These are phyloP conservation scores for Mucor lusitanicus DNA, from an alignment of 371 early-diverging fungal species.

Conservation along the genomic window DNA sequence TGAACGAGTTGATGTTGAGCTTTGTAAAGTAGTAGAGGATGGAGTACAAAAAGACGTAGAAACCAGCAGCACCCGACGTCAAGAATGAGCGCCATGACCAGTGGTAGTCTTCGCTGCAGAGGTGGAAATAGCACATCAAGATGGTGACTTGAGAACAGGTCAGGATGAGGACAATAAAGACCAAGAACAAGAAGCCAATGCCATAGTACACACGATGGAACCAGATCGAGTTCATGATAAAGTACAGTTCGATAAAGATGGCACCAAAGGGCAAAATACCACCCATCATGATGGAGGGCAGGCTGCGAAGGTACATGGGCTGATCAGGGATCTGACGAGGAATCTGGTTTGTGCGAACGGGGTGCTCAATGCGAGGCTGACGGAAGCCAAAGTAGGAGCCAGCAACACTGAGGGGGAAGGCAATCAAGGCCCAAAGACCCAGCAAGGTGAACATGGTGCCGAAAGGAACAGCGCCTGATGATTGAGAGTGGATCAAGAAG, in stretches of 20 bases:
- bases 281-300: slow-evolving; percentile 82
- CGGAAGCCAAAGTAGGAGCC: slow-evolving; percentile 96
- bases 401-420: slow-evolving; percentile 83
- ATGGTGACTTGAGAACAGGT: slow-evolving; percentile 87
- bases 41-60: slow-evolving; percentile 89
- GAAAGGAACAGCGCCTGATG: slow-evolving; percentile 94
- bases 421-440: slow-evolving; percentile 86
- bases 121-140: slow-evolving; percentile 87
- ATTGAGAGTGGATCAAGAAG: slow-evolving; percentile 81
- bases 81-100: slow-evolving; percentile 97
- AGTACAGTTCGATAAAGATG: slow-evolving; percentile 88
- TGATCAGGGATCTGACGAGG: slow-evolving; percentile 91
- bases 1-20: slow-evolving; percentile 70
- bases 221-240: slow-evolving; percentile 93
- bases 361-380: slow-evolving; percentile 81
- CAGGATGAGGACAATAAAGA: slow-evolving; percentile 78
- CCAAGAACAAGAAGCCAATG: slow-evolving; percentile 83
- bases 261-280: slow-evolving; percentile 91
- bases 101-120: slow-evolving; percentile 91
- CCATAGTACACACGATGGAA: slow-evolving; percentile 89
- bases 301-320: slow-evolving; percentile 66
- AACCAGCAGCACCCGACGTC: slow-evolving; percentile 83
- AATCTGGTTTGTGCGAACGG: slow-evolving; percentile 92
- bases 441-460: slow-evolving; percentile 87
- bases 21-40: slow-evolving; percentile 78